Conservation (phyloP, 495 filamentous ascomycete species). For the Xylaria nigripes region DNA sequence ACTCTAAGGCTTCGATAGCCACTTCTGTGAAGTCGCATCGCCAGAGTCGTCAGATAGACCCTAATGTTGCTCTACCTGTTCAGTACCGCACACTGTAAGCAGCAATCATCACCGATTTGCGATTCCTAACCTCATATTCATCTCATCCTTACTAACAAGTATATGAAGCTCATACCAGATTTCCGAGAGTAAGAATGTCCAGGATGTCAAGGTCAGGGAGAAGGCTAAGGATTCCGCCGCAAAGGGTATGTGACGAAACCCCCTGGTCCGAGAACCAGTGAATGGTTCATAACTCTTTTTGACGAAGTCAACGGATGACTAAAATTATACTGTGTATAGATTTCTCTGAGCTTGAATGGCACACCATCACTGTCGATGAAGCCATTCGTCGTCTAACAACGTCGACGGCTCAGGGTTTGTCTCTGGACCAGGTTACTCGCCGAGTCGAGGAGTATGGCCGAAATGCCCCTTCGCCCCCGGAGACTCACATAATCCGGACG, state of each 20-base stretch:
- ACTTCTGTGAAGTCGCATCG: constrained; percentile 30
- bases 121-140: neutral
- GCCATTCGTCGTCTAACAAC: constrained; percentile 46
- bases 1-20: constrained; percentile 24
- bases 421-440: constrained; percentile 37
- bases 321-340: constrained; percentile 17
- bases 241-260: constrained; percentile 26
- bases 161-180: constrained; percentile 41
- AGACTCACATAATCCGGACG: constrained; percentile 48
- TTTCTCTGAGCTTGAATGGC: constrained; percentile 46
- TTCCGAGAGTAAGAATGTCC: constrained; percentile 40
- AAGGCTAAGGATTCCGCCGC: constrained; percentile 35
- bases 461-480: constrained; percentile 52
- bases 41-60: constrained; percentile 31
- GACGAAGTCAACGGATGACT: neutral
- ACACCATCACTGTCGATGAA: constrained; percentile 46
- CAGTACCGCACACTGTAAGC: constrained; percentile 45
- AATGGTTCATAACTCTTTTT: neutral
- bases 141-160: constrained; percentile 6
- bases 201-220: constrained; percentile 23
- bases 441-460: constrained; percentile 49
- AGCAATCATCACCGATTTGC: neutral
- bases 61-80: constrained; percentile 43
- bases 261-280: too few species aligned
- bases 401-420: constrained; percentile 43